phyloP scores from a whole-genome alignment of 2,329 filamentous ascomycete genomes.

The Didymella lethalis region DNA sequence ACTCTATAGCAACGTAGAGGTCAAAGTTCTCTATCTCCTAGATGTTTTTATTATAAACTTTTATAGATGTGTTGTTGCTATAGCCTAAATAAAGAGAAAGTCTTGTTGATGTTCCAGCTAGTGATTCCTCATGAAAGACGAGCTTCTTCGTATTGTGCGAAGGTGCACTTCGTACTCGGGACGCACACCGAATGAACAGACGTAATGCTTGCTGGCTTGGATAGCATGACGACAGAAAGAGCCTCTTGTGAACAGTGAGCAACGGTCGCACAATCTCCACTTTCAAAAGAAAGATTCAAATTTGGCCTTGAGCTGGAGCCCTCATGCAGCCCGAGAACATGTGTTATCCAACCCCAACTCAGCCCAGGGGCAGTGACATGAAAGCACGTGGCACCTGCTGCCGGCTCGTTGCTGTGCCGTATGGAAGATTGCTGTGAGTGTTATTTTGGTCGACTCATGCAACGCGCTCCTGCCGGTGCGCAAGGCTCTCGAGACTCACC shows the following conservation, averaged over 20 bases:
- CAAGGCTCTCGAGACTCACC: slow-evolving; percentile 8
- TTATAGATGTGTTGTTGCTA: too few relatives aligned
- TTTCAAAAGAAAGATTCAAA: slow-evolving; percentile 7
- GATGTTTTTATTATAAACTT: too few relatives aligned
- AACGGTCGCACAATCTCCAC: slow-evolving; percentile 7
- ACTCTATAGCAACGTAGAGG: too few relatives aligned
- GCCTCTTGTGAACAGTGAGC: slow-evolving; percentile 12
- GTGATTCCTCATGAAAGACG: too few relatives aligned
- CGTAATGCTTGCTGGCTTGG: not conserved
- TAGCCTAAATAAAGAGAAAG: too few relatives aligned
- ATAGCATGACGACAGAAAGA: slow-evolving; percentile 7
- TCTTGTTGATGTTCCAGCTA: too few relatives aligned
- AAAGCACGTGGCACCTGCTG: slow-evolving; percentile 18
- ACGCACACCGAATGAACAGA: slow-evolving; percentile 1
- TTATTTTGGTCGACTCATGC: slow-evolving; percentile 16
- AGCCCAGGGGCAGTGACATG: slow-evolving; percentile 14
- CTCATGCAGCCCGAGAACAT: slow-evolving; percentile 5
- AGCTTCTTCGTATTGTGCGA: not conserved
- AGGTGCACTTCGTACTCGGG: slow-evolving; percentile 11
- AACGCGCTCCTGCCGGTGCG: slow-evolving; percentile 5
- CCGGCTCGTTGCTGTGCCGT: slow-evolving; percentile 3
- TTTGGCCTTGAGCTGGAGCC: slow-evolving; percentile 13
- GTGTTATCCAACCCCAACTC: slow-evolving; percentile 5
- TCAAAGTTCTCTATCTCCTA: too few relatives aligned
- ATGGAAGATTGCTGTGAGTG: slow-evolving; percentile 14